These are phyloP conservation scores for Amoeboaphelidium occidentale DNA, from an alignment of 371 early-diverging fungal genomes.

Conservation along the genomic window DNA sequence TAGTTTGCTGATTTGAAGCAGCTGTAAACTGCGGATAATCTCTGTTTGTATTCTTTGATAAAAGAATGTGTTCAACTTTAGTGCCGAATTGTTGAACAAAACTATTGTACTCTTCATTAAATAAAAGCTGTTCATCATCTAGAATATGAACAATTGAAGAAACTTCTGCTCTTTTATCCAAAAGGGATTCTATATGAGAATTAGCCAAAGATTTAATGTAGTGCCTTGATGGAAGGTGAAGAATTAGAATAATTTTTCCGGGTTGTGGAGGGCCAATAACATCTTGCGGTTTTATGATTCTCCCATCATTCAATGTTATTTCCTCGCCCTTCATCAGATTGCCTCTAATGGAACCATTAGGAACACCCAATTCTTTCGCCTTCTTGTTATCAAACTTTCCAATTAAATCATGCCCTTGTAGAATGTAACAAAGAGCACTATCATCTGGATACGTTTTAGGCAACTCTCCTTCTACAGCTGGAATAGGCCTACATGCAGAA, in stretches of 20 bases:
- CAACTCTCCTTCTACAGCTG: background rate
- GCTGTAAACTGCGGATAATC: no score
- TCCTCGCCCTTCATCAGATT: constrained; percentile 35
- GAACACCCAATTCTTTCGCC: constrained; percentile 45
- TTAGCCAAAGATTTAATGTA: no score
- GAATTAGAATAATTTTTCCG: constrained; percentile 19
- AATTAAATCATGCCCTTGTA: constrained; percentile 31
- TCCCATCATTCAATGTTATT: constrained; percentile 38
- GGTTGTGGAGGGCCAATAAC: constrained; percentile 29
- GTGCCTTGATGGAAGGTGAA: background rate
- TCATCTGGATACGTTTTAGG: background rate
- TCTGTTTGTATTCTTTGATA: no score
- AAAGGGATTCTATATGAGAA: no score
- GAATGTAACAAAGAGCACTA: background rate
- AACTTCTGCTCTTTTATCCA: no score
- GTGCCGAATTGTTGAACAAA: no score
- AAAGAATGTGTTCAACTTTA: no score
- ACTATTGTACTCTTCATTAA: no score
- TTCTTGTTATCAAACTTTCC: constrained; percentile 57
- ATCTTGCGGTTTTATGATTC: constrained; percentile 38
- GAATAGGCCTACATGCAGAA: background rate
- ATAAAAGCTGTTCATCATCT: no score
- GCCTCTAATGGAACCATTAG: constrained; percentile 9
- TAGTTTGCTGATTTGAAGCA: no score
- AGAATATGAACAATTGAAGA: no score